phyloP scores from a whole-genome alignment of 306 rosid species.

The Vachellia pachyceras region DNA sequence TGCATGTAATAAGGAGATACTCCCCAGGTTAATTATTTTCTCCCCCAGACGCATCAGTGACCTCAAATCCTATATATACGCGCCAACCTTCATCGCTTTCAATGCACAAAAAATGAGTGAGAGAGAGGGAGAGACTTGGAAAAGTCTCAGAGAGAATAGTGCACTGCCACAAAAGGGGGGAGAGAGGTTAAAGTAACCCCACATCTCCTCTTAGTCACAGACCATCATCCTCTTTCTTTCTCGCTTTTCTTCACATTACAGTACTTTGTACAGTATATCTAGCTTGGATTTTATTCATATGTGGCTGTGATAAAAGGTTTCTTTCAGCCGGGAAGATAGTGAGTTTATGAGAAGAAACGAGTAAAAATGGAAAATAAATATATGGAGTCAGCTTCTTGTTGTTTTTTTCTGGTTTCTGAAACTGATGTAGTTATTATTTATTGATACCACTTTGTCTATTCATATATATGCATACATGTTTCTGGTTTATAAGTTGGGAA shows the following conservation, averaged over 20 bases:
- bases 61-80: conserved; percentile 65
- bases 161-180: too few relatives aligned
- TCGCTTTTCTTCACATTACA: conserved; percentile 18
- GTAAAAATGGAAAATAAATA: not conserved
- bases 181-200: conserved; percentile 39
- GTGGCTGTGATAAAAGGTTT: not conserved
- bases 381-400: not conserved
- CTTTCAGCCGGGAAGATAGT: conserved; percentile 3
- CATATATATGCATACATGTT: not conserved
- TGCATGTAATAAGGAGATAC: conserved; percentile 27
- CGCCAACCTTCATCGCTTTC: conserved; percentile 17
- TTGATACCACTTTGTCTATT: not conserved
- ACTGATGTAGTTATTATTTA: not conserved
- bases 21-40: conserved; percentile 44
- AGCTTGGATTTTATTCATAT: conserved; percentile 37
- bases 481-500: not conserved
- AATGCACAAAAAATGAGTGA: conserved; percentile 18
- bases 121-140: not conserved
- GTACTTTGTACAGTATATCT: conserved; percentile 33
- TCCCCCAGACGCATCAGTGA: conserved; percentile 48
- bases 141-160: conserved; percentile 39
- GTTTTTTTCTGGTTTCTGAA: not conserved
- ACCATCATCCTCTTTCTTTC: conserved; percentile 16
- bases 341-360: conserved; percentile 7
- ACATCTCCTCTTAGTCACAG: conserved; percentile 1